Conservation (phyloP, 306 rosid species). For the Alnus rubra region DNA sequence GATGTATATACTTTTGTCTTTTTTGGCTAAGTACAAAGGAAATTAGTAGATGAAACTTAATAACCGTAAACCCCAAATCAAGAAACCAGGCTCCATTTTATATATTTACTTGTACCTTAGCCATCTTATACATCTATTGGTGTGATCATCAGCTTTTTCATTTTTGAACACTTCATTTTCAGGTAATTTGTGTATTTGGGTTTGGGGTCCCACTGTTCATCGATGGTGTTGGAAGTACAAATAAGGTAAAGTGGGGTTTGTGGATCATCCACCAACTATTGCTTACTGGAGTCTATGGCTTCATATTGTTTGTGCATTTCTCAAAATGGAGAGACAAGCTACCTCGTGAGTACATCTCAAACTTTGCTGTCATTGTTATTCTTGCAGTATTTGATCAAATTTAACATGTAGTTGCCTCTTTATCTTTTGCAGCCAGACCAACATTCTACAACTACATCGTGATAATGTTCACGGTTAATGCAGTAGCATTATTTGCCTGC, state of each 20-base stretch:
- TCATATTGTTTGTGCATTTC: slow-evolving; percentile 68
- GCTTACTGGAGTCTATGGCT: slow-evolving; percentile 70
- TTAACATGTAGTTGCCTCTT: slow-evolving; percentile 23
- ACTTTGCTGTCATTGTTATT: background rate
- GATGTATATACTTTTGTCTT: background rate
- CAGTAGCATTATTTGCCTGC: slow-evolving; percentile 51
- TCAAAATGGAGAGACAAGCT: slow-evolving; percentile 77
- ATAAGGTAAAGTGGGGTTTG: slow-evolving; percentile 58
- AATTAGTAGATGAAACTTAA: background rate
- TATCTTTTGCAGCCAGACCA: slow-evolving; percentile 64
- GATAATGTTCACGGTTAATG: slow-evolving; percentile 55
- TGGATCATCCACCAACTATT: slow-evolving; percentile 58
- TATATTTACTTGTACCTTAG: background rate
- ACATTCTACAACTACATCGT: slow-evolving; percentile 61
- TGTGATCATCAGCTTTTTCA: background rate
- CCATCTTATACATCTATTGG: background rate
- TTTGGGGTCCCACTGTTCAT: slow-evolving; percentile 69
- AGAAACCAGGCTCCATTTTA: background rate
- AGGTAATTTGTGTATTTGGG: slow-evolving; percentile 73
- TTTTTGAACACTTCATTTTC: slow-evolving; percentile 29
- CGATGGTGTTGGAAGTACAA: slow-evolving; percentile 35
- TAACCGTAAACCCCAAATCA: background rate
- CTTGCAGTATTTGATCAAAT: background rate
- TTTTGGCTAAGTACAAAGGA: background rate
- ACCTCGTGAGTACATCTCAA: slow-evolving; percentile 57